Base-by-base conservation (phyloP, 148 eudicot genomes). In the Camellia sinensis region DNA sequence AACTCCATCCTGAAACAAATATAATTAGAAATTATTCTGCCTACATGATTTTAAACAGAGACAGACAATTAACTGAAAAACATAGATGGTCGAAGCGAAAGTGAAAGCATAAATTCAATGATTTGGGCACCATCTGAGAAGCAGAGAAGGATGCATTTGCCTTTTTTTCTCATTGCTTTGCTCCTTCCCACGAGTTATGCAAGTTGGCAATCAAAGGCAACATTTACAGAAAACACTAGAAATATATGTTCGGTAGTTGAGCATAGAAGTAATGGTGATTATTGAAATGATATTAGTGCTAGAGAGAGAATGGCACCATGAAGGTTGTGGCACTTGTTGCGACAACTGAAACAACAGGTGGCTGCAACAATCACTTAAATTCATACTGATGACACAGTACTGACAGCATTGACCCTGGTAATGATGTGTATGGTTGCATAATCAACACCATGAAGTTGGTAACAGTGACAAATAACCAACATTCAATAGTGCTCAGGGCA, bases 1-100 rank as follows among this genome's bases (percentile, higher is more conserved):
- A 59, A 90, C 97, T 87, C 99, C 99, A 87, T 96, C 99, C 99
- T 96, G 83, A 41, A 65, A 84, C 50, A 73, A 9, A 37, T 3
- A 41, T 6, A 60, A 14, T 71, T 71, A 37, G 29, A 29, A 64
- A 15, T 1, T 73, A 19, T 64, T 73, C 19, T 61, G 64, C 60
- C 78, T 10, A 74, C 53, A 43, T 43, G 52, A 60, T 41, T 43
- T 41, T 5, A 53, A 56, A 72, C 61, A 74, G 40, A 29, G 9
- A 37, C 19, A 56, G 9, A 13, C 6, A 74, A 59, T 40, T 64
- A 14, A 45, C 18, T 6, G 11, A 7, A 43, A 43, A 17, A 18
- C 6, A 52, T 46, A 71, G 57, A 19, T 17, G 74, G 11, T 18
- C 52, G 45, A 7, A 50, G 19, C 12, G 22, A n/a, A 71, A 48